Conservation (phyloP, 1,284 basidiomycete genomes). For the Leccinum fuscescens region DNA sequence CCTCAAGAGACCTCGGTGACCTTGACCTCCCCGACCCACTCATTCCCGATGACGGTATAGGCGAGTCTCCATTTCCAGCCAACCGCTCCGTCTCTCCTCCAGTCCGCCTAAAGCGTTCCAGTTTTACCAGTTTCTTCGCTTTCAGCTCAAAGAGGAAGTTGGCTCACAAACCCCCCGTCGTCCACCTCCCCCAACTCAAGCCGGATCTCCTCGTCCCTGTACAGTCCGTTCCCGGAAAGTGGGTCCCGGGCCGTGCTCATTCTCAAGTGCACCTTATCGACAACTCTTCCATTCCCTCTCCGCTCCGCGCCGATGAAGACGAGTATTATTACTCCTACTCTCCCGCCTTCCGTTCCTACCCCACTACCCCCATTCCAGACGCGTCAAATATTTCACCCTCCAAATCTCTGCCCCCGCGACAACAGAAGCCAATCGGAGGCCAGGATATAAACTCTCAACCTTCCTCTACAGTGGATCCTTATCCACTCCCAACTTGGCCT, state of each 20-base stretch:
- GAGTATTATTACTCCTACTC: slow-evolving; percentile 45
- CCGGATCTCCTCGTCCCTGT: slow-evolving; percentile 10
- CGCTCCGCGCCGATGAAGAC: slow-evolving; percentile 32
- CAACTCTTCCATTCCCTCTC: slow-evolving; percentile 17
- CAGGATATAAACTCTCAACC: slow-evolving; percentile 12
- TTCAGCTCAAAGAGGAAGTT: no score
- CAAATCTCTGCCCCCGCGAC: slow-evolving; percentile 6
- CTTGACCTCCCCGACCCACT: slow-evolving; percentile 29
- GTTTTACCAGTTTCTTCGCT: no score
- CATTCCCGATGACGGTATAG: slow-evolving; percentile 25
- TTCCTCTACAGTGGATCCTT: slow-evolving; percentile 19
- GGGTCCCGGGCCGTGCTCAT: slow-evolving; percentile 11
- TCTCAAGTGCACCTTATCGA: no score
- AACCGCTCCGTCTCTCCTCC: no score
- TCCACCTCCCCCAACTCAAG: slow-evolving; percentile 7
- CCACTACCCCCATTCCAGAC: slow-evolving; percentile 4
- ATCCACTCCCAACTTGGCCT: no score
- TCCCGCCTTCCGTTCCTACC: slow-evolving; percentile 9
- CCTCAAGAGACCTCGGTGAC: not conserved
- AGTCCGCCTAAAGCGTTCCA: no score
- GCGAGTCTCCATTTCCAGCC: no score
- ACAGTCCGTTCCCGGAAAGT: slow-evolving; percentile 18
- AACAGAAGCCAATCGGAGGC: not conserved
- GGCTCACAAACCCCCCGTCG: no score
- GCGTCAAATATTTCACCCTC: not conserved